Evolutionary conservation across 1,284 basidiomycete genomes (phyloP).

Genomic region (Ustilago crameri): DNA sequence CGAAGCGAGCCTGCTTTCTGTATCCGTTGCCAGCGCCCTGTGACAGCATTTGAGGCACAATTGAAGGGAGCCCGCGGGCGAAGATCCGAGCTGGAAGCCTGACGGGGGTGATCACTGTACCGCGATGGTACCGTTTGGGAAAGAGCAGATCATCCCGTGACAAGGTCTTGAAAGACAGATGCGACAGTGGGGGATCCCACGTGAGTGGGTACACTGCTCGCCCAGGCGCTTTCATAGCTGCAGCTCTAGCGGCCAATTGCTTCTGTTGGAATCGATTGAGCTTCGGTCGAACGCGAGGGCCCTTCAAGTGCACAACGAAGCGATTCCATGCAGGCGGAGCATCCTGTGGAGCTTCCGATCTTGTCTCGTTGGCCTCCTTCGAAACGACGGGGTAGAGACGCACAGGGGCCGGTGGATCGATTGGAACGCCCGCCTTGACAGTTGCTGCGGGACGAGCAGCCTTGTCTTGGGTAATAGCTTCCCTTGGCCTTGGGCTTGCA

Average conservation of each 20-base stretch:
- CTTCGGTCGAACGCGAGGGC: slow-evolving; percentile 18
- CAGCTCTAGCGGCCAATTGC: slow-evolving; percentile 33
- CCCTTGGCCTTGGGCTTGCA: slow-evolving; percentile 8
- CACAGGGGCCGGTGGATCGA: slow-evolving; percentile 16
- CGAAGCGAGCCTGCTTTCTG: slow-evolving; percentile 52
- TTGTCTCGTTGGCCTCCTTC: slow-evolving; percentile 45
- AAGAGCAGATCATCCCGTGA: slow-evolving; percentile 60
- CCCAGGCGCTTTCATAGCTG: slow-evolving; percentile 33
- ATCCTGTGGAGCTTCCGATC: slow-evolving; percentile 45
- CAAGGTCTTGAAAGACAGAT: slow-evolving; percentile 54
- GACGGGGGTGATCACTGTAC: slow-evolving; percentile 53
- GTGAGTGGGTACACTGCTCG: slow-evolving; percentile 50
- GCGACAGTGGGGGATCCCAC: slow-evolving; percentile 56
- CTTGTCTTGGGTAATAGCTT: slow-evolving; percentile 8
- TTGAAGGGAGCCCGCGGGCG: slow-evolving; percentile 29
- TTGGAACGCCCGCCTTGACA: slow-evolving; percentile 3
- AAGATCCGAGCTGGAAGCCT: slow-evolving; percentile 42
- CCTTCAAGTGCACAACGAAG: slow-evolving; percentile 47
- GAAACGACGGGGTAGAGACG: slow-evolving; percentile 27
- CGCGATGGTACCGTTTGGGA: slow-evolving; percentile 56
- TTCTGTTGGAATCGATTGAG: slow-evolving; percentile 45
- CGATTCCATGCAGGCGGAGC: slow-evolving; percentile 58
- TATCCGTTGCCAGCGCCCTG: slow-evolving; percentile 5
- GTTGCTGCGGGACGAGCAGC: slow-evolving; percentile 2
- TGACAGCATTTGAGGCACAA: slow-evolving; percentile 15